Base-by-base conservation (phyloP, 2,329 filamentous ascomycete species). In the Fusarium sp. region DNA sequence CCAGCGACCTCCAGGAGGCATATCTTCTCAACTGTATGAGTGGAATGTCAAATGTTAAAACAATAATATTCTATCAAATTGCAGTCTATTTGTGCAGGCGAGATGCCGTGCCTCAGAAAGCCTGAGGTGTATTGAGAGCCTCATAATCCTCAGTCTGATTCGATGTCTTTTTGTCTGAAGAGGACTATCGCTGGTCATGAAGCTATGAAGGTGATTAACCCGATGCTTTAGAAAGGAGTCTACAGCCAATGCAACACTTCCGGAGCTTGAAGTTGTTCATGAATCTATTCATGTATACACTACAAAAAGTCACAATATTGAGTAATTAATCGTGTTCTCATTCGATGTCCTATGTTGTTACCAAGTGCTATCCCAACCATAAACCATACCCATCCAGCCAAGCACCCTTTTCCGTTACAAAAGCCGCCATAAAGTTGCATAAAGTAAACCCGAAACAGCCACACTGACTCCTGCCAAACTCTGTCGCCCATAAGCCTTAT, bases 321-420 rank as follows among this genome's bases (percentile, higher is more conserved):
- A 41, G 20, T n/a, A 64, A 64, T 67, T 53, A 55, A 46, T 73
- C 70, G 35, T 73, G 46, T 71, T 61, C 62, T 73, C 55, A 68
- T 73, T 52, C 41, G 45, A 64, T 68, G 22, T 61, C 56, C 33
- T 52, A 55, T 73, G 52, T 35, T 65, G 36, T 68, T 55, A 55
- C 66, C 46, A 71, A 61, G 38, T 52, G 38, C 47, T 61, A 60
- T 58, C 67, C n/a, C 55, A 55, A 49, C 62, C 50, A 57, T 71
- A 49, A 56, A 61, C 62, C 55, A 52, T 46, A 60, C 54, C 63
- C 25, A 49, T 47, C 44, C 42, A 41, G 29, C 47, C 42, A 54
- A 46, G 42, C 67, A 33, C 29, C 71, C 44, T 56, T 73, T 71
- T 65, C 57, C 66, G 42, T 57, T 35, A 49, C 57, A 54, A 64